A percentile compares a stretch with the other conserved stretches of the same genome.
Evolutionary conservation across 331 rosid genomes (phyloP).

Genomic region (Phaseolus coccineus): DNA sequence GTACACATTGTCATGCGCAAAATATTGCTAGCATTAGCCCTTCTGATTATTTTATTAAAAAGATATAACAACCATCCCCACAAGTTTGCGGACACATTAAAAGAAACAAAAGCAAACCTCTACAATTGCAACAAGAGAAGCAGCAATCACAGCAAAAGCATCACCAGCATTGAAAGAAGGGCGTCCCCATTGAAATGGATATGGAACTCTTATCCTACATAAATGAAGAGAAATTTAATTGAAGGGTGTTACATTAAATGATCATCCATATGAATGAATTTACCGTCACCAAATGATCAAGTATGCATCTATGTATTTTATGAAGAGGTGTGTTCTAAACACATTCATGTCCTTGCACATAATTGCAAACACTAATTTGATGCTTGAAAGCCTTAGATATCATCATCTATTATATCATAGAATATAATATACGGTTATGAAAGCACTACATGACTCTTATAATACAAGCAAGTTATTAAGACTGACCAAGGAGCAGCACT

Average conservation of each 20-base stretch:
- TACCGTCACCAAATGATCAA: background rate
- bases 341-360: conserved; percentile 19
- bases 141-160: conserved; percentile 72
- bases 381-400: conserved; percentile 15
- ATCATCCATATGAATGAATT: conserved; percentile 23
- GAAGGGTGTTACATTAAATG: background rate
- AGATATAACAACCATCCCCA: conserved; percentile 13
- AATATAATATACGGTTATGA: background rate
- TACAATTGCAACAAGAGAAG: conserved; percentile 79
- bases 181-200: conserved; percentile 94
- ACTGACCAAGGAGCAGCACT: conserved; percentile 87
- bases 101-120: conserved; percentile 59
- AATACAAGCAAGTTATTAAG: conserved; percentile 17
- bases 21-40: conserved; percentile 8
- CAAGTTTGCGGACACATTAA: background rate
- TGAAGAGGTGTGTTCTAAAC: background rate
- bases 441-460: conserved; percentile 1
- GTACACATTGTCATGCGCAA: background rate
- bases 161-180: conserved; percentile 82
- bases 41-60: conserved; percentile 10
- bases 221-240: conserved; percentile 26
- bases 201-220: conserved; percentile 89
- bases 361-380: background rate
- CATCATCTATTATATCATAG: background rate
- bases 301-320: background rate